These are phyloP conservation scores for Quercus ilex DNA, from an alignment of 306 rosid genomes.

Conservation along the genomic window DNA sequence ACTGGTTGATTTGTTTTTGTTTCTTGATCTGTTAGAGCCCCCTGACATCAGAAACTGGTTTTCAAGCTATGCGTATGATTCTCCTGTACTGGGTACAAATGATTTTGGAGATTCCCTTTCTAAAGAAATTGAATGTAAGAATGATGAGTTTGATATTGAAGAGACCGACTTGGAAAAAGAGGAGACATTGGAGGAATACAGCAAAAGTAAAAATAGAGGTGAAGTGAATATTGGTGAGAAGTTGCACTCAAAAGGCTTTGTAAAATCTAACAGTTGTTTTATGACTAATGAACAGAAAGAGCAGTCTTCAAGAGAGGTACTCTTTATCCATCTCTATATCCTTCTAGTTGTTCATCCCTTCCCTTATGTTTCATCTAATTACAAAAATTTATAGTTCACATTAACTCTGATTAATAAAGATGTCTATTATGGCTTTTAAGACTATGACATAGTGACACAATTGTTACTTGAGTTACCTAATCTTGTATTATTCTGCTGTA, in stretches of 20 bases:
- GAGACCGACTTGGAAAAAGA: neutral
- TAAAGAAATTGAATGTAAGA: conserved; percentile 22
- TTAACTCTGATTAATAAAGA: neutral
- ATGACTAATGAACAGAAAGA: conserved; percentile 23
- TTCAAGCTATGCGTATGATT: conserved; percentile 67
- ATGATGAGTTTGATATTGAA: conserved; percentile 24
- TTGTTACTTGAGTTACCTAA: too few species aligned
- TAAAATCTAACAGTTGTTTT: conserved; percentile 10
- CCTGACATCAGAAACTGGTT: conserved; percentile 74
- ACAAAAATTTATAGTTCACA: neutral
- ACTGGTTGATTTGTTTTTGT: neutral
- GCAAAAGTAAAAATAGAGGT: neutral
- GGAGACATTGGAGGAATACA: neutral
- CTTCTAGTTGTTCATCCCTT: neutral
- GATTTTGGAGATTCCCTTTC: conserved; percentile 22
- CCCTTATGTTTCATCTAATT: neutral
- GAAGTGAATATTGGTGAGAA: conserved; percentile 11
- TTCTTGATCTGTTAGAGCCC: conserved; percentile 47
- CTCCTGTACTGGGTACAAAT: conserved; percentile 37
- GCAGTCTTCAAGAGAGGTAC: conserved; percentile 33
- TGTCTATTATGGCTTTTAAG: neutral
- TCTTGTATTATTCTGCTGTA: too few species aligned
- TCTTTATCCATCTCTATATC: conserved; percentile 5
- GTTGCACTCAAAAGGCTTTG: conserved; percentile 9
- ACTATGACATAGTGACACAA: neutral